Base-by-base conservation (phyloP, 163 green algal genomes). In the Volvox carteri region DNA sequence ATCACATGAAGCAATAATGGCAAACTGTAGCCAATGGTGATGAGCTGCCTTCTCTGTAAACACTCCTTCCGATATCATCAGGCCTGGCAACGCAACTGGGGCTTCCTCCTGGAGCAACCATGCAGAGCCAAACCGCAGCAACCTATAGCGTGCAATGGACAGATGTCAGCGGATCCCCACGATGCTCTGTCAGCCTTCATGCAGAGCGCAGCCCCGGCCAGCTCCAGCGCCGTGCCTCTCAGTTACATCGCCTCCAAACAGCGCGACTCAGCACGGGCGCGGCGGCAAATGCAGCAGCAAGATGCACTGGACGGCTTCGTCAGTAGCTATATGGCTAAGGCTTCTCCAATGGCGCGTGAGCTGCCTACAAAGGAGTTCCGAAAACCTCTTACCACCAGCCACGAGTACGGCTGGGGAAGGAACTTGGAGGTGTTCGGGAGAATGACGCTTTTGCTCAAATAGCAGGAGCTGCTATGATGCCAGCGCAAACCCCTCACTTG, bases 1-100 rank as follows among this genome's bases (percentile, higher is more conserved):
- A n/a, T n/a, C n/a, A n/a, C n/a, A n/a, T n/a, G n/a, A n/a, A n/a
- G n/a, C n/a, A n/a, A n/a, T n/a, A n/a, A n/a, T n/a, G n/a, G n/a
- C n/a, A n/a, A n/a, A n/a, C n/a, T n/a, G n/a, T n/a, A n/a, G n/a
- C n/a, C n/a, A n/a, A n/a, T n/a, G n/a, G n/a, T n/a, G n/a, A n/a
- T n/a, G n/a, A n/a, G n/a, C n/a, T n/a, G n/a, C n/a, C n/a, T n/a
- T n/a, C n/a, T n/a, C n/a, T n/a, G n/a, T n/a, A n/a, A n/a, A n/a
- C n/a, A n/a, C n/a, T n/a, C n/a, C n/a, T n/a, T n/a, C n/a, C n/a
- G n/a, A n/a, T n/a, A 28, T 9, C 30, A 7, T 19, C 78, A 86
- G 79, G 80, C 65, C 3, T 87, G 80, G 80, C 65, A 87, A n/a
- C 80, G 80, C 23, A 87, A 87, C 35, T 87, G 80, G 80, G 80